Conservation (phyloP, 2,329 filamentous ascomycete genomes). For the Fusarium nanum region DNA sequence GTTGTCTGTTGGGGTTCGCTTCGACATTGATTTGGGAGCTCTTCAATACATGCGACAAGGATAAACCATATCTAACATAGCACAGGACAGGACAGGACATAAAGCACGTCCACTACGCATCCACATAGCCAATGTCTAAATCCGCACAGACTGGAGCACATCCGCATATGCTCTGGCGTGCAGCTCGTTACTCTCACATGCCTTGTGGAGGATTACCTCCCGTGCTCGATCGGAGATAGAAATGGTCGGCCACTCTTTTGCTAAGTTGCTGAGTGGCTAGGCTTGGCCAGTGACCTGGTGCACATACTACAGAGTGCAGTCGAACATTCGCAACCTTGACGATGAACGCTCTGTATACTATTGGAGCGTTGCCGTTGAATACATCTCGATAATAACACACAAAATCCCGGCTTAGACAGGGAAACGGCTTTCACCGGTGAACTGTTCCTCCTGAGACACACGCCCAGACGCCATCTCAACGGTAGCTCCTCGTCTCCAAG, state of each 20-base stretch:
- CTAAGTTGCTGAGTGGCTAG: background rate
- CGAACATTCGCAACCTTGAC: constrained; percentile 18
- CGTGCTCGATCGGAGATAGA: constrained; percentile 26
- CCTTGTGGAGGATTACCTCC: constrained; percentile 11
- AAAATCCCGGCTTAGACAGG: constrained; percentile 30
- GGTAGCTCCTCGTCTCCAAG: constrained; percentile 41
- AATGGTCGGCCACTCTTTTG: constrained; percentile 24
- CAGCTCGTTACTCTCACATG: constrained; percentile 43
- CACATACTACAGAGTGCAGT: background rate
- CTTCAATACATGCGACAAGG: constrained; percentile 30
- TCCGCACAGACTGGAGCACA: constrained; percentile 34
- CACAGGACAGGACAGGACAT: constrained; percentile 6
- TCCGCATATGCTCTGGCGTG: constrained; percentile 16
- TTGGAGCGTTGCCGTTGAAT: constrained; percentile 37
- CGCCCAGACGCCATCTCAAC: constrained; percentile 44
- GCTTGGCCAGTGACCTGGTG: background rate
- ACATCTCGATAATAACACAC: constrained; percentile 22
- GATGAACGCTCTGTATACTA: constrained; percentile 19
- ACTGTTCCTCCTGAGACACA: constrained; percentile 45
- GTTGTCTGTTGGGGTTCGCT: constrained; percentile 23
- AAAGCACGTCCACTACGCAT: constrained; percentile 30
- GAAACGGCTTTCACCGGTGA: constrained; percentile 41
- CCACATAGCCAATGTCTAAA: constrained; percentile 32
- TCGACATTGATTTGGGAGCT: constrained; percentile 26
- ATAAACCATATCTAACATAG: constrained; percentile 14